phyloP scores from a whole-genome alignment of 139 green algal genomes.

The Gonium pectorale region DNA sequence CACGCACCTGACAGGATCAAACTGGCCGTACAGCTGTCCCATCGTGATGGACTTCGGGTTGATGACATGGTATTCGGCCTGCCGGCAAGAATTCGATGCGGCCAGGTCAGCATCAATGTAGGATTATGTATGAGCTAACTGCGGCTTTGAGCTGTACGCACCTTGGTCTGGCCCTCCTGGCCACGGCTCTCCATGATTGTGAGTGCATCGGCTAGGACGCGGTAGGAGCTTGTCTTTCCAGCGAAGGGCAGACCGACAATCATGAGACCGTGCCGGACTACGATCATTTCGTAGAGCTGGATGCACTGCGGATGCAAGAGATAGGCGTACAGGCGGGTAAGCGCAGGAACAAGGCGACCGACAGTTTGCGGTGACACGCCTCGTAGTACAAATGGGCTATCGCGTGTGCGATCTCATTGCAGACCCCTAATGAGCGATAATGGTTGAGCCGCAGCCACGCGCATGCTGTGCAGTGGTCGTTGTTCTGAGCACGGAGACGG shows the following conservation, averaged over 20 bases:
- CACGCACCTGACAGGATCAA: conserved; percentile 39
- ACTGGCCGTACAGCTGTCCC: conserved; percentile 86
- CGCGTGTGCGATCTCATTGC: too few relatives aligned
- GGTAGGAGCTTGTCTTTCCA: conserved; percentile 70
- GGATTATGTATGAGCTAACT: too few relatives aligned
- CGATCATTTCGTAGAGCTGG: conserved; percentile 94
- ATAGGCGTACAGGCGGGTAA: background rate
- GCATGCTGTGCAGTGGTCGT: too few relatives aligned
- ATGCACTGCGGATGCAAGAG: conserved; percentile 65
- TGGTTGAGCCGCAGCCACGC: too few relatives aligned
- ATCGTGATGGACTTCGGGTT: conserved; percentile 91
- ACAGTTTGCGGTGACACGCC: too few relatives aligned
- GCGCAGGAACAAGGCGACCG: too few relatives aligned
- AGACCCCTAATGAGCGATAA: too few relatives aligned
- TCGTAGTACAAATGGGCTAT: too few relatives aligned
- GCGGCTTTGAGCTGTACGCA: too few relatives aligned
- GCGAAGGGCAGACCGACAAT: conserved; percentile 80
- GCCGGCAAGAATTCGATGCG: background rate
- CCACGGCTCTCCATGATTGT: conserved; percentile 64
- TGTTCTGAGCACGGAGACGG: too few relatives aligned
- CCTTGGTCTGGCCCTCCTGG: conserved; percentile 61
- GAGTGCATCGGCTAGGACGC: conserved; percentile 69
- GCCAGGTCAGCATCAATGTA: background rate
- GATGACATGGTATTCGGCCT: conserved; percentile 66
- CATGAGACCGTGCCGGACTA: conserved; percentile 90